Percentiles rank a stretch among this genome's conserved stretches.
Conservation (phyloP, 2,329 filamentous ascomycete species). For the Coniochaeta sp. region DNA sequence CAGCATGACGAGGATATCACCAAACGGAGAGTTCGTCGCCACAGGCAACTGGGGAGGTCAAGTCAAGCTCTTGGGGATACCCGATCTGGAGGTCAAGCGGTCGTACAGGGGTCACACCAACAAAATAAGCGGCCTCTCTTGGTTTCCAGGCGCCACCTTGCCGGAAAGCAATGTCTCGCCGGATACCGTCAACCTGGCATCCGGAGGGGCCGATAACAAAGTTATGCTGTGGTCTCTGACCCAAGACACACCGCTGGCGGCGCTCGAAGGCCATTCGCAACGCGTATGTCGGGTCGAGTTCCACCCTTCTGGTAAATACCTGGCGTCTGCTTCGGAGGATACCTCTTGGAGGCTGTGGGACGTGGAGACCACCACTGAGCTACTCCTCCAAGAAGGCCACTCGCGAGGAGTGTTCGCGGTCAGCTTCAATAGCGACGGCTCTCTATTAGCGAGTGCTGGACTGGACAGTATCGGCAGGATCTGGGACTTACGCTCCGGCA, state of each 20-base stretch:
- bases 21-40: conserved; percentile 74
- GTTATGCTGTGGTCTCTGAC: conserved; percentile 87
- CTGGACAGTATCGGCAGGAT: conserved; percentile 90
- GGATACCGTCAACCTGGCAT: conserved; percentile 75
- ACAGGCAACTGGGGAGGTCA: conserved; percentile 91
- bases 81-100: conserved; percentile 69
- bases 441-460: conserved; percentile 83
- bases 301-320: conserved; percentile 81
- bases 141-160: conserved; percentile 78
- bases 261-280: conserved; percentile 74
- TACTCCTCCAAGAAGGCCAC: conserved; percentile 89
- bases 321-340: conserved; percentile 91
- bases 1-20: conserved; percentile 86
- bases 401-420: conserved; percentile 88
- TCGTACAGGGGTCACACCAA: conserved; percentile 78
- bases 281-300: conserved; percentile 91
- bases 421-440: conserved; percentile 85
- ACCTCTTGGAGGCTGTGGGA: conserved; percentile 98
- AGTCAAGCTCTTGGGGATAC: conserved; percentile 78
- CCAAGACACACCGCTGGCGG: conserved; percentile 77
- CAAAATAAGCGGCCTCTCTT: conserved; percentile 83
- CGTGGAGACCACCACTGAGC: conserved; percentile 73
- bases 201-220: conserved; percentile 80
- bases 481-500: conserved; percentile 88
- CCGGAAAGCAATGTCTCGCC: conserved; percentile 63